Evolutionary conservation across 495 filamentous ascomycete species (phyloP), one percentile per base, ranked within the genome.

Genomic region (Trichoderma parareesei): DNA sequence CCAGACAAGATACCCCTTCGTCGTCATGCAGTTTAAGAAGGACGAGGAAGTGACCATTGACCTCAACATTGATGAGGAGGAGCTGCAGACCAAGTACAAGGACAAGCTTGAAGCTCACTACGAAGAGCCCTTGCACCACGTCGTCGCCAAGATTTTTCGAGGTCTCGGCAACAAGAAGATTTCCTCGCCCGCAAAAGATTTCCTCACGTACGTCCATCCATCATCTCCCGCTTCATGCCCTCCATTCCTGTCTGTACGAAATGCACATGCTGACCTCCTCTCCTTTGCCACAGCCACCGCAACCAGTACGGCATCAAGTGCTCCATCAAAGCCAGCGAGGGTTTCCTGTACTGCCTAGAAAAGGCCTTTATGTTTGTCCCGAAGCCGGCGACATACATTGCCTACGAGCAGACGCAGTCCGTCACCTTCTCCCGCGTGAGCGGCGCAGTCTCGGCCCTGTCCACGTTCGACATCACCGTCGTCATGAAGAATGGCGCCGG

Each of bases 331-430:
- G 95, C 95, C 61, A 96, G 93, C 73, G 95, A 99, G 75, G 95
- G 95, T 62, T 92, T 95, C 69, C 78, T 99, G 38, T 99, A 94
- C 81, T 97, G 93, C 76, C 77, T 99, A 68, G 95, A 99, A 75
- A 97, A 96, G 78, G 94, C 92, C 9, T 93, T 99, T 71, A 94
- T 99, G 84, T 99, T 99, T 69, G 94, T 99, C 6, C 95, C 95
- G 2, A 99, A 99, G 75, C 95, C 95, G 0, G 93, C 95, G 0
- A 96, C 93, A 2, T 98, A 96, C 77, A 92, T 99, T 43, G 87
- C 91, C 48, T 90, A 96, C 72, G 95, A 98, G 66, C 90, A 93
- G 67, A 86, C 96, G 18, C 83, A 88, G 7, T 87, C 88, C 43
- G 89, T 99, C 64, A 96, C 91, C 9, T 94, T 99, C 85, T 97